phyloP scores from a whole-genome alignment of 768 basidiomycete genomes.

The Guyanaporus albipodus region DNA sequence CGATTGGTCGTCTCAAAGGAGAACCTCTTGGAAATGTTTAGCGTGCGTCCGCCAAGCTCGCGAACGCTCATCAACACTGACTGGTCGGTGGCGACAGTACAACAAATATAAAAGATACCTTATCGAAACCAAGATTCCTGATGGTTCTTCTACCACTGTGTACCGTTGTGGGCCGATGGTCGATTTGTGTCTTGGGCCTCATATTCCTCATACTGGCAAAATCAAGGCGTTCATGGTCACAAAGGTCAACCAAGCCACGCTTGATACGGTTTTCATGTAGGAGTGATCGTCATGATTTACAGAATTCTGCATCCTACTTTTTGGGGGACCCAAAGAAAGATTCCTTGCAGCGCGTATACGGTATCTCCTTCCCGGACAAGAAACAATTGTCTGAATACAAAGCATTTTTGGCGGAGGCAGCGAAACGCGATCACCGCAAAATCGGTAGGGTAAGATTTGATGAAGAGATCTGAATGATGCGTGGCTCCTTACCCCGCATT shows the following conservation, averaged over 20 bases:
- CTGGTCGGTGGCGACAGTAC: constrained; percentile 55
- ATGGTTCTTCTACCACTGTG: constrained; percentile 94
- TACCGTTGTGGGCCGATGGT: constrained; percentile 99
- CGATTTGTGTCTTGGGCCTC: constrained; percentile 94
- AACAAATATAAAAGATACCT: constrained; percentile 98
- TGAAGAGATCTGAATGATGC: neutral
- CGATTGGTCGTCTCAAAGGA: constrained; percentile 92
- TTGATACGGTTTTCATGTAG: neutral
- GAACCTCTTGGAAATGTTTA: constrained; percentile 94
- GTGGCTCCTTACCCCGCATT: constrained; percentile 2
- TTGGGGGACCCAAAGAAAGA: constrained; percentile 91
- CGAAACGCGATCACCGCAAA: constrained; percentile 95
- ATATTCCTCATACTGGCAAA: constrained; percentile 95
- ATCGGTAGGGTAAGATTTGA: constrained; percentile 68
- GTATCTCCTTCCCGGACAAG: constrained; percentile 98
- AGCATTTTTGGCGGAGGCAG: constrained; percentile 91
- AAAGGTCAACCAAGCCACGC: constrained; percentile 51
- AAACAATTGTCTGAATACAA: constrained; percentile 95
- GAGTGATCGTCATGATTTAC: neutral
- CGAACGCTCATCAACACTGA: neutral
- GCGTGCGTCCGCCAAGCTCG: constrained; percentile 49
- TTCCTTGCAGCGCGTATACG: constrained; percentile 93
- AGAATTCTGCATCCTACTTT: constrained; percentile 99
- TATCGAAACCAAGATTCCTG: constrained; percentile 92
- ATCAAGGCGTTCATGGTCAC: constrained; percentile 98